Evolutionary conservation across 2,329 filamentous ascomycete species (phyloP).

Genomic region (Phaeosphaeriaceae sp.): DNA sequence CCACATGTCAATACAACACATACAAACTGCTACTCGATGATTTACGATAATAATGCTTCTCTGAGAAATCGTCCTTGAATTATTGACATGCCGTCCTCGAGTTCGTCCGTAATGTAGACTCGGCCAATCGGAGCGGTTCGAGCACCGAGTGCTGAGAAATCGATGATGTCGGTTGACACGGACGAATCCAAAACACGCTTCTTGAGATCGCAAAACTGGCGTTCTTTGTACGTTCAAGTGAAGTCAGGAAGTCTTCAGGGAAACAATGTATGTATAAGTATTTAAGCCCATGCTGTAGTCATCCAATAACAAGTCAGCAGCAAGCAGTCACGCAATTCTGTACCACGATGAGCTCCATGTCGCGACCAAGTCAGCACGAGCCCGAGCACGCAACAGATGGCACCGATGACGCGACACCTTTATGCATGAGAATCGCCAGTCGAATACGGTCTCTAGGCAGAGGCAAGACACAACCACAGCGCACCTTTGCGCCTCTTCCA

Average conservation of each 20-base stretch:
- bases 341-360: conserved; percentile 29
- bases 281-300: conserved; percentile 17
- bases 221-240: not conserved
- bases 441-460: conserved; percentile 17
- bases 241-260: not conserved
- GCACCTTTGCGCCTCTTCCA: conserved; percentile 26
- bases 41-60: not conserved
- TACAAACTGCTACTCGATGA: not conserved
- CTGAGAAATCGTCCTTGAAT: not conserved
- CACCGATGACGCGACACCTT: conserved; percentile 13
- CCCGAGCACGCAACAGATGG: conserved; percentile 9
- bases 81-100: not conserved
- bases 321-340: conserved; percentile 38
- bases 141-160: conserved; percentile 8
- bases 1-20: not conserved
- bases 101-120: conserved; percentile 6
- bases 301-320: conserved; percentile 28
- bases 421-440: conserved; percentile 15
- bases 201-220: not conserved
- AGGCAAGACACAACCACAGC: conserved; percentile 11
- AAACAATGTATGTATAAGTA: conserved; percentile 14
- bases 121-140: conserved; percentile 5
- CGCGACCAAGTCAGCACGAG: conserved; percentile 9
- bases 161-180: conserved; percentile 8
- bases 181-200: conserved; percentile 8